Evolutionary conservation across 176 grass and related monocot genomes (phyloP).

Genomic region (Oryza australiensis): DNA sequence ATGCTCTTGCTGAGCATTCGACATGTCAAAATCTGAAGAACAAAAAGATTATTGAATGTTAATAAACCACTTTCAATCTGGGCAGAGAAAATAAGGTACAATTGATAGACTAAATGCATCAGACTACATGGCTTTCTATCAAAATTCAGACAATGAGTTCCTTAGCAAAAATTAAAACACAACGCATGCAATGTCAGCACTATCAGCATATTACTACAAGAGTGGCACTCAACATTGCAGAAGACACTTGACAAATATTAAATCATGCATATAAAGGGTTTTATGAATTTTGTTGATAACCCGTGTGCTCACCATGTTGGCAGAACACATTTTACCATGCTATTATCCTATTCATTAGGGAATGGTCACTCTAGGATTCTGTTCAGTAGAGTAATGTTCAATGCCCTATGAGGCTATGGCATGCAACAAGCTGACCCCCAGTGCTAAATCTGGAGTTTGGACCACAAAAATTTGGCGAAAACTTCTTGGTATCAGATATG

Average conservation of each 20-base stretch:
- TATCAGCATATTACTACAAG: not conserved
- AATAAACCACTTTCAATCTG: constrained; percentile 8
- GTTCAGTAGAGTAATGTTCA: not conserved
- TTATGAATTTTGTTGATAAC: not conserved
- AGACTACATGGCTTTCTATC: not conserved
- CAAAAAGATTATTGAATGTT: constrained; percentile 22
- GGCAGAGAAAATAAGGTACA: not conserved
- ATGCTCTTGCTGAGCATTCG: constrained; percentile 83
- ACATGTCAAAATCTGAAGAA: constrained; percentile 89
- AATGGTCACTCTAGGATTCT: not conserved
- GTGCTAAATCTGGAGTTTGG: not conserved
- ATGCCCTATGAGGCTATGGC: not conserved
- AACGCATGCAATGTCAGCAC: not conserved
- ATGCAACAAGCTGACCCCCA: not conserved
- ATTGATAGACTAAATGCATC: not conserved
- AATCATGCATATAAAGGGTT: not conserved
- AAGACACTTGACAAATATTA: not conserved
- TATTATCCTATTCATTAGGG: not conserved
- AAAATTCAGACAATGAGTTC: not conserved
- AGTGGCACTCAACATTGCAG: constrained; percentile 1
- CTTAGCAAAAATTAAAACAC: not conserved
- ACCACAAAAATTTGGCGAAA: not conserved
- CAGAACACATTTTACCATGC: not conserved
- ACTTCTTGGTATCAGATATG: not conserved
- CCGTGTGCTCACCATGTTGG: not conserved